Evolutionary conservation across 768 basidiomycete genomes (phyloP).

Genomic region (Lactarius psammicola): DNA sequence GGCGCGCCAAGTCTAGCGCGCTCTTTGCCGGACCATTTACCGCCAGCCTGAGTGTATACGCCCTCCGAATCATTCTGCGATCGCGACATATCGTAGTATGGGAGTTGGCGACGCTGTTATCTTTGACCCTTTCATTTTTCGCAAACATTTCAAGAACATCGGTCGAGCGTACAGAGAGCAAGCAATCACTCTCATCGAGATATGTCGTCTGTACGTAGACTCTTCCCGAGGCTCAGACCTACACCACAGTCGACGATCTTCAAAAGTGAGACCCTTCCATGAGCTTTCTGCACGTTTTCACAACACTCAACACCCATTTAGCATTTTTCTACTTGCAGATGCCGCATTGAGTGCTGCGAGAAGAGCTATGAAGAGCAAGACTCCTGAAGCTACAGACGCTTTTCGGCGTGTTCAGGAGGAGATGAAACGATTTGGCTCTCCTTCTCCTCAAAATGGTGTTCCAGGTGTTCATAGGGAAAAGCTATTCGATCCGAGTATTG

Average conservation of each 20-base stretch:
- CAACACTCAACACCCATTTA: neutral
- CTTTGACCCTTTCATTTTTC: neutral
- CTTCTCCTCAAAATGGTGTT: neutral
- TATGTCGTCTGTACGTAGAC: neutral
- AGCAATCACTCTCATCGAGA: neutral
- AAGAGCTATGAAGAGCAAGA: neutral
- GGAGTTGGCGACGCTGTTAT: too few species aligned
- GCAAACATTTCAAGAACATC: slow-evolving; percentile 1
- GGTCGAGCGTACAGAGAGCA: slow-evolving; percentile 1
- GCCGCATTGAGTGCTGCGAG: neutral
- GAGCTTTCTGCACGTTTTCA: neutral
- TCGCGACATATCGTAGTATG: too few species aligned
- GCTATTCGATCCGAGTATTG: neutral
- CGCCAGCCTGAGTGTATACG: too few species aligned
- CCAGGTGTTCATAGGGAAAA: neutral
- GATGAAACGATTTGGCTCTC: neutral
- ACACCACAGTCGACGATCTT: neutral
- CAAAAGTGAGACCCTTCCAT: neutral
- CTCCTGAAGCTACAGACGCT: neutral
- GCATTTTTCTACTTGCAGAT: neutral
- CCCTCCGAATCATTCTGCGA: too few species aligned
- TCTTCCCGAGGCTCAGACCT: neutral
- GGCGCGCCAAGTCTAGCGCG: too few species aligned
- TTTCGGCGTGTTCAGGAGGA: neutral
- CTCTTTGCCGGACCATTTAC: too few species aligned